These are phyloP conservation scores for Mimosa pudica DNA, from an alignment of 306 rosid genomes.

Conservation along the genomic window DNA sequence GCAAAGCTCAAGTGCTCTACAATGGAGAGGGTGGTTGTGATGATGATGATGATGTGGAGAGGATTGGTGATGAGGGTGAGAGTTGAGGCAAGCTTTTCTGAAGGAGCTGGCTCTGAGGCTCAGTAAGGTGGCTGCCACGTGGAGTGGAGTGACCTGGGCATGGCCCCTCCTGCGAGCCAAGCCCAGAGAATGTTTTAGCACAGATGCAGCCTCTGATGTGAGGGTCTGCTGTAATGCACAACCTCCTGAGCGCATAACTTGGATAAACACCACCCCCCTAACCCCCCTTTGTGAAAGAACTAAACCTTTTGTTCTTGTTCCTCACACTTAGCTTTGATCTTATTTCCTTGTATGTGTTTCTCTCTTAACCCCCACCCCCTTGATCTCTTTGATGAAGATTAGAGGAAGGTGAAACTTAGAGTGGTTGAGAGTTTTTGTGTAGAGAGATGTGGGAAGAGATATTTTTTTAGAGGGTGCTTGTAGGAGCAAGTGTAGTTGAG, in stretches of 20 bases:
- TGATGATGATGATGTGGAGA: constrained; percentile 36
- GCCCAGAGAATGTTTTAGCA: constrained; percentile 80
- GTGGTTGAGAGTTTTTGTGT: constrained; percentile 8
- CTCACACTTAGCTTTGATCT: neutral
- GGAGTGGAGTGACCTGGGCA: constrained; percentile 95
- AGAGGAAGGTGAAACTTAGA: constrained; percentile 21
- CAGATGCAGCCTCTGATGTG: constrained; percentile 96
- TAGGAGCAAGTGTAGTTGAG: constrained; percentile 36
- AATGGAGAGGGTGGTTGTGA: constrained; percentile 53
- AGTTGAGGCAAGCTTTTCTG: constrained; percentile 72
- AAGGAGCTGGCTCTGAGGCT: constrained; percentile 61
- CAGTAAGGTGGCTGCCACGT: constrained; percentile 81
- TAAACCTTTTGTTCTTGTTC: constrained; percentile 18
- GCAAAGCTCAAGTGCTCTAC: constrained; percentile 88
- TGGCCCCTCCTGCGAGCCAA: constrained; percentile 88
- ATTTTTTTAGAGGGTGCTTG: constrained; percentile 22
- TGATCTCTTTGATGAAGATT: constrained; percentile 19
- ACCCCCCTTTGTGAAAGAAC: constrained; percentile 35
- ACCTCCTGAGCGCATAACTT: constrained; percentile 93
- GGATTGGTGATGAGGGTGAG: constrained; percentile 61
- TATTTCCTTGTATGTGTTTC: neutral
- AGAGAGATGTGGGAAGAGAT: neutral
- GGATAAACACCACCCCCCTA: constrained; percentile 61
- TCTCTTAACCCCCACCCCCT: constrained; percentile 44
- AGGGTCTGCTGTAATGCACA: constrained; percentile 92